Percentiles rank a stretch among this genome's conserved stretches.
phyloP scores from a whole-genome alignment of 345 rosid genomes.

The Eucalyptus pumila region DNA sequence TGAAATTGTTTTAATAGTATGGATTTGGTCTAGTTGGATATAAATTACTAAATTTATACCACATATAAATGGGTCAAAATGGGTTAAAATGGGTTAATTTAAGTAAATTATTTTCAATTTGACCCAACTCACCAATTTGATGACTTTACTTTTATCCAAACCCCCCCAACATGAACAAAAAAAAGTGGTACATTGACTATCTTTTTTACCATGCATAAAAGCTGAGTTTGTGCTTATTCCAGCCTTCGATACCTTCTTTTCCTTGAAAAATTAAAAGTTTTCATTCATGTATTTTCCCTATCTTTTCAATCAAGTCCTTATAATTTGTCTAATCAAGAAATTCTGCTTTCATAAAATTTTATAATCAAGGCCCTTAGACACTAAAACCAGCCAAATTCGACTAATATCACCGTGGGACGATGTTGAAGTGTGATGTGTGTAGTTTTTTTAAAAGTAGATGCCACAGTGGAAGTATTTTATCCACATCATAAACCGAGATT shows the following conservation, averaged over 20 bases:
- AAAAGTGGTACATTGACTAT: background rate
- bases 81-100: background rate
- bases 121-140: background rate
- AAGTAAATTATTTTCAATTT: background rate
- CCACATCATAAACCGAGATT: background rate
- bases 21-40: rapidly evolving
- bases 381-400: background rate
- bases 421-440: background rate
- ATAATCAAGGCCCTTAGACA: background rate
- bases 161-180: background rate
- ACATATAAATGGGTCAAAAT: background rate
- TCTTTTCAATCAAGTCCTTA: background rate
- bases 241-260: background rate
- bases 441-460: background rate
- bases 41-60: background rate
- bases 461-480: background rate
- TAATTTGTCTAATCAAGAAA: background rate
- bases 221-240: background rate
- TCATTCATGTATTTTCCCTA: background rate
- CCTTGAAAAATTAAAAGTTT: background rate
- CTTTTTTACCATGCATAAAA: background rate
- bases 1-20: background rate
- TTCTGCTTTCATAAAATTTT: background rate
- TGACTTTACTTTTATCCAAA: background rate
- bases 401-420: background rate